Base-by-base conservation (phyloP, 225 moss, liverwort and hornwort species). In the Lunularia cruciata region DNA sequence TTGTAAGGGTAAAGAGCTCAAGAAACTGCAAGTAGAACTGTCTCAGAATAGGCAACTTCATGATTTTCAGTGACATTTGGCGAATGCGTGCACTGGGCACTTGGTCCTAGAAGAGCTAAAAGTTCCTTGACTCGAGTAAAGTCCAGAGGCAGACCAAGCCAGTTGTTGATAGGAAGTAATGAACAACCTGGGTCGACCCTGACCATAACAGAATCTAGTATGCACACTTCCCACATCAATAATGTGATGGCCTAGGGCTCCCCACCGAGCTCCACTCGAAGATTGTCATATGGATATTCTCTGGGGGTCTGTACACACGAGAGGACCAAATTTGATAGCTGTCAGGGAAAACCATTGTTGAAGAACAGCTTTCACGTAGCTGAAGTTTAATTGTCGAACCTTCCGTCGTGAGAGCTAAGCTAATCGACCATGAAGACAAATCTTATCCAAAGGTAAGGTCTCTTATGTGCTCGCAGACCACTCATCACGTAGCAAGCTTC, bases 221-320 rank as follows among this genome's bases (percentile, higher is more conserved):
- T 12, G 31, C 19, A 66, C 48, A 49, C 5, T 35, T 48, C 6
- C 11, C 35, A 31, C n/a, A 36, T 62, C 38, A 3, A 8, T 8
- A 54, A 72, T 18, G 31, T 55, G 19, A n/a, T 27, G 57, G 67
- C 67, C 30, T 77, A 55, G 61, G 89, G 83, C 20, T 82, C 89
- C 68, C 87, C 87, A 26, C 95, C 95, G 47, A 90, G 90, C 78
- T 92, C 95, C 65, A 87, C 88, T 59, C 88, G 88, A 70, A 95
- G 90, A 59, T 83, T 82, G 65, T 90, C 87, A 71, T 88, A 96
- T 1, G 95, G 92, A 49, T 92, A 96, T 52, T 92, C 87, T 64
- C 92, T 84, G 7, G 95, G 92, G 67, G 92, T 71, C 95, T 96
- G 76, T 68, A 82, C 57, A 40, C 40, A 27, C n/a, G 18, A 37